Conservation (phyloP, 176 grass and related monocot species). For the Zizania latifolia region DNA sequence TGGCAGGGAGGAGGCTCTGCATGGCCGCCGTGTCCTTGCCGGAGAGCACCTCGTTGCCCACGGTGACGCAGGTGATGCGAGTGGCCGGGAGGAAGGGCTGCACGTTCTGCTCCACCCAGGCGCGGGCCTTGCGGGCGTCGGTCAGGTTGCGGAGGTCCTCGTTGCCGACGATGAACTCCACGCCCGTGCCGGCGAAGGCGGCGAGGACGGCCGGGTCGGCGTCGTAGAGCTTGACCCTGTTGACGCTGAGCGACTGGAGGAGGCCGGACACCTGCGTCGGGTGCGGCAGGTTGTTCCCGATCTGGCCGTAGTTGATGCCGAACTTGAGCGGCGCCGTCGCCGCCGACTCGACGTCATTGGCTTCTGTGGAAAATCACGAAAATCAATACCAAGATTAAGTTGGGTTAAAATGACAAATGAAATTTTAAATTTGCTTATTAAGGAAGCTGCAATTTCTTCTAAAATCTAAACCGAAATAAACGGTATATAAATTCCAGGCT, state of each 20-base stretch:
- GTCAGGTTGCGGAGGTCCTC: slow-evolving; percentile 44
- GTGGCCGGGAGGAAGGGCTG: slow-evolving; percentile 67
- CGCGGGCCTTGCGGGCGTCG: slow-evolving; percentile 27
- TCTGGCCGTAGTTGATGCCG: slow-evolving; percentile 85
- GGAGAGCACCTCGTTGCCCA: slow-evolving; percentile 79
- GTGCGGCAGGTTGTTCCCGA: slow-evolving; percentile 60
- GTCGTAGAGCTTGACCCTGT: slow-evolving; percentile 74
- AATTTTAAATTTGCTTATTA: too few relatives aligned
- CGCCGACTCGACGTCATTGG: background rate
- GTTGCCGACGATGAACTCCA: slow-evolving; percentile 70
- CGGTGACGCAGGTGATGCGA: slow-evolving; percentile 52
- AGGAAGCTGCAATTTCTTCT: too few relatives aligned
- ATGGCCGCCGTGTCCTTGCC: slow-evolving; percentile 31
- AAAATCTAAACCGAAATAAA: too few relatives aligned
- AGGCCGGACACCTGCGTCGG: slow-evolving; percentile 53
- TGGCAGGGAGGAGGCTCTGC: slow-evolving; percentile 61
- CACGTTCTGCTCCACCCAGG: slow-evolving; percentile 56
- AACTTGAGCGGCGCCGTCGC: slow-evolving; percentile 30
- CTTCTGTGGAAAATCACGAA: background rate
- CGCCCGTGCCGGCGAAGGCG: slow-evolving; percentile 54
- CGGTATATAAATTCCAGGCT: too few relatives aligned
- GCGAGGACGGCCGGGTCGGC: slow-evolving; percentile 50
- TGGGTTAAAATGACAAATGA: background rate
- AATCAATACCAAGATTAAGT: background rate
- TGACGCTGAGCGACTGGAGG: slow-evolving; percentile 52